Evolutionary conservation across 2,329 filamentous ascomycete species (phyloP), one percentile per base, ranked within the genome.

Genomic region (Phoma herbarum): DNA sequence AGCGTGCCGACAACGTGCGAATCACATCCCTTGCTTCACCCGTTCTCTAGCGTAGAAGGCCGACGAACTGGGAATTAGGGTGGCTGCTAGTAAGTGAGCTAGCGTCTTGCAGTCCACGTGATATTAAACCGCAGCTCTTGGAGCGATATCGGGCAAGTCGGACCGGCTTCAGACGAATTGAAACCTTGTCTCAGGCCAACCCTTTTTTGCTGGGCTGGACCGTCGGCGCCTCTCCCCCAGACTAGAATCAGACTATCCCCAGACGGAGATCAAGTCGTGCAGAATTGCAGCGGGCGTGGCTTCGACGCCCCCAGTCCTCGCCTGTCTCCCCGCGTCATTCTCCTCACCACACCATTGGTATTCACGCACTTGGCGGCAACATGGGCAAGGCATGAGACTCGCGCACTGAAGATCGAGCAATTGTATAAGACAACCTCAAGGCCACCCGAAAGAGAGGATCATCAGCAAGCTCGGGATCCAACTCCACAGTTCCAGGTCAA

Each of bases 281-380:
- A 54, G 52, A 55, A 50, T 25, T 46, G 26, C 42, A 49, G 55
- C 54, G 57, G 43, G 41, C 53, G 51, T 58, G 47, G 61, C 59
- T 52, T 57, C 60, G 33, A 60, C 59, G 47, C 45, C 48, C 46
- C 45, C 45, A 56, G 44, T 39, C 52, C 58, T 66, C 60, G 63
- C 62, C 63, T 62, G 49, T 44, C 48, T 65, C 67, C 63, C 65
- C 64, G 68, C 70, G 67, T 64, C 61, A 67, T 62, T 65, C 64
- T 59, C 59, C 54, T 59, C 53, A 56, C 61, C 64, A 63, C 61
- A 65, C 56, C 61, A 62, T 61, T 61, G 55, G 60, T 59, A 45
- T 50, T 52, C 50, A 20, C 55, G 52, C 47, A 59, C 65, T 68
- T 67, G 64, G 68, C 66, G 23, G 37, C 16, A 53, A 50, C 59